phyloP scores from a whole-genome alignment of 169 alveolate species.

The Eimeria mitis region DNA sequence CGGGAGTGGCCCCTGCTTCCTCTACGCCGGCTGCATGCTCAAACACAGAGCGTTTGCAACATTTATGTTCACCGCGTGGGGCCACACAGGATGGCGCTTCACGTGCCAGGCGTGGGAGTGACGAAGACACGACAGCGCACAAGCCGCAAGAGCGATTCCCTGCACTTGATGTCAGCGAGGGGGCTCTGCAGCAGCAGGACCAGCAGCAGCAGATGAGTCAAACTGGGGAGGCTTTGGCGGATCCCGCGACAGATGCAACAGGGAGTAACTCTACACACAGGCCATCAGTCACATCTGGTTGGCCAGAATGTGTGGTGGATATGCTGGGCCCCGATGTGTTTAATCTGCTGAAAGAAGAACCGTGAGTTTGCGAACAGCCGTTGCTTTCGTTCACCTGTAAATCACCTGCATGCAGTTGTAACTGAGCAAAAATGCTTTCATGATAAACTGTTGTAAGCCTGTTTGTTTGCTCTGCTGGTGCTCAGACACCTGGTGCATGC shows the following conservation, averaged over 20 bases:
- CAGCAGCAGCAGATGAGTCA: not conserved
- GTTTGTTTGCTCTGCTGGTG: not conserved
- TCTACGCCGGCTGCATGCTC: not conserved
- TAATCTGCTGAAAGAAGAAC: constrained; percentile 45
- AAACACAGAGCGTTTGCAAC: not conserved
- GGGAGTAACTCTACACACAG: not conserved
- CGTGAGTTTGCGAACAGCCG: constrained; percentile 3
- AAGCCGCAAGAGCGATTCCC: not conserved
- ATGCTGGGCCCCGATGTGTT: constrained; percentile 68
- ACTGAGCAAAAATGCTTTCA: no score
- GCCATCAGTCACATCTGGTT: not conserved
- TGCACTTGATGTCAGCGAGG: not conserved
- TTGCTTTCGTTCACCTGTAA: not conserved
- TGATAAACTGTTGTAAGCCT: not conserved
- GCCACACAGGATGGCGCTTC: not conserved
- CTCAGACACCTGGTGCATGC: constrained; percentile 48
- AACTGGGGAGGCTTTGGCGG: not conserved
- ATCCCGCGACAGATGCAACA: not conserved
- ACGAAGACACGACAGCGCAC: not conserved
- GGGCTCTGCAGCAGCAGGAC: not conserved
- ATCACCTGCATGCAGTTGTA: not conserved
- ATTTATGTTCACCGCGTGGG: not conserved
- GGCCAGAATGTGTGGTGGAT: constrained; percentile 62
- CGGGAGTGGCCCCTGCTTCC: not conserved
- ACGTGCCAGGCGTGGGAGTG: not conserved